Base-by-base conservation (phyloP, 2,329 filamentous ascomycete species). In the Alternaria sp. region DNA sequence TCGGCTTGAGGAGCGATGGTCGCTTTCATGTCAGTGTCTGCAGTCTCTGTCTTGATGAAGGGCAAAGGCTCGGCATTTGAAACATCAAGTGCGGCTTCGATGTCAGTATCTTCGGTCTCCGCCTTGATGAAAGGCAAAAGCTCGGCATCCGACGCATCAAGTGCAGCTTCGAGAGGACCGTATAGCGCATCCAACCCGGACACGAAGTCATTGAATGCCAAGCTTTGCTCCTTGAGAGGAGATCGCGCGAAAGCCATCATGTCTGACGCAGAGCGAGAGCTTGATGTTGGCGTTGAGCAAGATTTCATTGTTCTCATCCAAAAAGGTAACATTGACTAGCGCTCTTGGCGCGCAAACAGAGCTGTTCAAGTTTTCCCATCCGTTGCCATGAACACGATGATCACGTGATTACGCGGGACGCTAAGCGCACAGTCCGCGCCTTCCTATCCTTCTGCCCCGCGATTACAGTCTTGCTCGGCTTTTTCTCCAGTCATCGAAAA, bases 401-500 rank as follows among this genome's bases (percentile, higher is more conserved):
- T n/a, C 30, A 37, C 30, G 30, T 37, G 30, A 37, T 37, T 9
- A 4, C 14, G 30, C 4, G 30, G 3, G 30, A 37, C 30, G 30
- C 30, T 37, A 37, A 37, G 30, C 30, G 30, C 30, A 37, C 30
- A 37, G 30, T 37, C 14, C 30, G 14, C 30, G 30, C 30, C 14
- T 37, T 37, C 30, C 30, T n/a, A n/a, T 7, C 3, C 2, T 37
- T 3, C 30, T 37, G 14, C 30, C 7, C 30, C 7, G 14, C 30
- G 14, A 15, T n/a, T 3, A 2, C 14, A 37, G 7, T 1, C 3
- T 2, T n/a, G 3, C 14, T 37, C 30, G 14, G 3, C 3, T 2
- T n/a, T 2, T 8, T 37, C 30, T 9, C 14, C 30, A 37, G 30
- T 37, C 0, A 37, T 37, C 30, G 8, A 37, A 2, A 15, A 15